Base-by-base conservation (phyloP, 2,329 filamentous ascomycete genomes). In the Cercospora sp. region DNA sequence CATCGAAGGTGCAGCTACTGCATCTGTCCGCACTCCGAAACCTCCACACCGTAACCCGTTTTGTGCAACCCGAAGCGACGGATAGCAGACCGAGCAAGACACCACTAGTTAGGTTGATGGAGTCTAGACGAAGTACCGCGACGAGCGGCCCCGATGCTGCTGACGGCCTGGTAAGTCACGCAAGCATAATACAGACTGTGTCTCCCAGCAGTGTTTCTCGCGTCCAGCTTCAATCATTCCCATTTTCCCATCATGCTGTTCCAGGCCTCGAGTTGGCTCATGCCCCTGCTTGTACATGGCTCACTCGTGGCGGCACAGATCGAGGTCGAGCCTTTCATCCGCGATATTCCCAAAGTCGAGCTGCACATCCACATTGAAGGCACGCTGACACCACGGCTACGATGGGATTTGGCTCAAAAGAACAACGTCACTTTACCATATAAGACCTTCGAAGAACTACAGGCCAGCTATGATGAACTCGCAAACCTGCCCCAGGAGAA, bases 331-430 rank as follows among this genome's bases (percentile, higher is more conserved):
- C 45, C 81, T 13, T 81, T 81, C 66, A 78, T 82, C 43, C 67
- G 72, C 0, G 61, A 70, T 1, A 73, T 83, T 0, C 82, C 82
- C 5, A 84, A 84, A 64, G 79, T 83, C 26, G 82, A 84, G 70
- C 80, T 83, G 6, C 82, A 84, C 70, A 66, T 84, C 24, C 82
- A 84, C 72, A 82, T 84, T 61, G 82, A 84, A 76, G 82, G 82
- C 6, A 82, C 80, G 1, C 73, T 83, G n/a, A 79, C 76, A 1
- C 80, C 82, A 0, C 72, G 77, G 18, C 74, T 84, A 1, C 77
- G 79, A 62, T 84, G 81, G 81, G 78, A 78, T 30, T 75, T 83
- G 9, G 76, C 82, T 2, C 76, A 79, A 30, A 78, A 79, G 21
- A 83, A 83, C 68, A 61, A 59, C 30, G 61, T 68, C 45, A 65